Base-by-base conservation (phyloP, 1,139 yeast genomes). In the Chernovozyma aurita region DNA sequence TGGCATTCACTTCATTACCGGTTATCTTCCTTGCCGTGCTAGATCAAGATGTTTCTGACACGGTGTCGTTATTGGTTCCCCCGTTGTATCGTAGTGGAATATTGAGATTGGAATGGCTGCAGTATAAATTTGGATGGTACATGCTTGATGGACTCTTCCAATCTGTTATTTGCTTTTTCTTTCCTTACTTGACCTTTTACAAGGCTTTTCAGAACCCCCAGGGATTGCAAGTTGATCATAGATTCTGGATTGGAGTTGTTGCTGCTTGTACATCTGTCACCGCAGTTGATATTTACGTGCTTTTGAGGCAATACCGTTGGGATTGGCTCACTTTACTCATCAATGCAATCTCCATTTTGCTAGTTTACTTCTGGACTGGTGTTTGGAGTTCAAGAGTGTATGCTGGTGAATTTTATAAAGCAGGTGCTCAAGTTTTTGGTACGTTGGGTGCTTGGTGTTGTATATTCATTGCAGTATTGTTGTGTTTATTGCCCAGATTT, bases 1-100 rank as follows among this genome's bases (percentile, higher is more conserved):
- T 78, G 68, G 81, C 81, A 3, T 78, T 77, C 47, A 78, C 84
- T 2, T 78, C 84, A 12, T 63, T 78, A 41, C 80, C 83, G 4
- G 78, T 78, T 30, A 76, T 77, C 42, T 69, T 76, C 36, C 55
- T 78, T 51, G 84, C 77, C 4, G 72, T 76, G 13, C 63, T 78
- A 38, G 84, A 78, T 51, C 84, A 78, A 49, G 84, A 78, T 57
- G 81, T 78, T 22, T 64, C 73, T 6, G 82, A 73, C 48, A 68
- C 76, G 4, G 73, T 77, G 24, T 73, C 81, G 2, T 55, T 78
- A 39, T 55, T 72, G 36, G 78, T 74, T 24, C 84, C 84, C n/a
- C 77, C 77, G 48, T 63, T 78, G 38, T 78, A 77, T 58, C 59
- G 75, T 37, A 52, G 65, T 21, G 83, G 83, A 34, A 74, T 78